These are phyloP conservation scores for Didymella pinodella DNA, from an alignment of 2,329 filamentous ascomycete species.

Conservation along the genomic window DNA sequence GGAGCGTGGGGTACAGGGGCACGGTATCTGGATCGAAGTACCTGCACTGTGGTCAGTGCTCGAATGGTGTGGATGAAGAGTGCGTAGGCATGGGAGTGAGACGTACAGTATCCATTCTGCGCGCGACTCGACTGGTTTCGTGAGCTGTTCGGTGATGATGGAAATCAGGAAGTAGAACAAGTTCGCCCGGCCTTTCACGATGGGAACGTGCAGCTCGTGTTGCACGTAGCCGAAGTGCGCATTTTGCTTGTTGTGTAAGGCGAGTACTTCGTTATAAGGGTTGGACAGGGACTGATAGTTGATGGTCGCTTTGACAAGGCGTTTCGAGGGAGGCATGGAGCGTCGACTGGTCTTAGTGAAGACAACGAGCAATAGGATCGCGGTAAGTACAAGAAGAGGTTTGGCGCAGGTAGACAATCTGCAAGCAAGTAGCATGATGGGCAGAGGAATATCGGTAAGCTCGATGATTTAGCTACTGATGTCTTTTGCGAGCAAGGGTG, in stretches of 20 bases:
- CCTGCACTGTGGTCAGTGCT: neutral
- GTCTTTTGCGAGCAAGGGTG: neutral
- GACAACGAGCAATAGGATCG: neutral
- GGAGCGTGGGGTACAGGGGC: neutral
- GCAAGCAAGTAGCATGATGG: neutral
- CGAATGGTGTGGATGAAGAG: neutral
- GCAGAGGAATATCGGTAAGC: neutral
- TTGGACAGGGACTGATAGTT: neutral
- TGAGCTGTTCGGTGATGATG: neutral
- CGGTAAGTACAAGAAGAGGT: neutral
- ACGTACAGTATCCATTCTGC: slow-evolving; percentile 1
- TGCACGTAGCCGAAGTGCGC: neutral
- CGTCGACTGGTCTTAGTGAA: neutral
- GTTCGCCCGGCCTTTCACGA: neutral
- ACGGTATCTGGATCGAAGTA: neutral
- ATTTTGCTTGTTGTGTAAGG: slow-evolving; percentile 5
- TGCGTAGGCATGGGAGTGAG: neutral
- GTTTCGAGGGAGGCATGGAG: neutral
- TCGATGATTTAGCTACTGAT: neutral
- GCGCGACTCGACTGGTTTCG: neutral
- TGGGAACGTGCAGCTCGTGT: neutral
- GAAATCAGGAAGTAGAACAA: neutral
- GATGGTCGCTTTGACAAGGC: neutral
- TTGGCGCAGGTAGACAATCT: neutral
- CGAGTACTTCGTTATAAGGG: neutral